phyloP scores from a whole-genome alignment of 2,329 filamentous ascomycete genomes.

The Ophiosphaerella narmari region DNA sequence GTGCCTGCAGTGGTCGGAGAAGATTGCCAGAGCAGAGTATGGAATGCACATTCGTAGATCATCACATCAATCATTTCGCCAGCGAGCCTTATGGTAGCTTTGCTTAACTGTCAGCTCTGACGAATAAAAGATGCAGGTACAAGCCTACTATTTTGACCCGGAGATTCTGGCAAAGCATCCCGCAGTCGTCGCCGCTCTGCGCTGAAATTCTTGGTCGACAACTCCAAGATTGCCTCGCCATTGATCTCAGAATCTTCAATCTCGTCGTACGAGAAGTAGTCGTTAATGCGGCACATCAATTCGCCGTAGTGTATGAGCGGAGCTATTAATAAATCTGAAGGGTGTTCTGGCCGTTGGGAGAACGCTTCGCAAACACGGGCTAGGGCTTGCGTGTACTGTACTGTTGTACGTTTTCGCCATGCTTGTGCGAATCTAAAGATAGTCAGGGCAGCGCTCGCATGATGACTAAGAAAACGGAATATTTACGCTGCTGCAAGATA shows the following conservation, averaged over 20 bases:
- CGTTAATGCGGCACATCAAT: slow-evolving; percentile 19
- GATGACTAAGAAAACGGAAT: neutral
- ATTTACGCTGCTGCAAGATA: slow-evolving; percentile 21
- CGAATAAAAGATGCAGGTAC: neutral
- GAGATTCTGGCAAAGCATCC: neutral
- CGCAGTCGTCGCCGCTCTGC: slow-evolving; percentile 18
- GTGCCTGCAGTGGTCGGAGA: neutral
- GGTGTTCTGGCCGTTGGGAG: slow-evolving; percentile 3
- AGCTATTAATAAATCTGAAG: slow-evolving; percentile 20
- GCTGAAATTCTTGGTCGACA: slow-evolving; percentile 18
- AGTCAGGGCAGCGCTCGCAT: neutral
- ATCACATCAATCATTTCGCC: slow-evolving; percentile 14
- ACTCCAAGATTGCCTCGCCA: slow-evolving; percentile 19
- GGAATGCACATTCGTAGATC: slow-evolving; percentile 27
- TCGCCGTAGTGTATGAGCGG: slow-evolving; percentile 20
- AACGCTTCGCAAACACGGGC: slow-evolving; percentile 15
- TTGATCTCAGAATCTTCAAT: slow-evolving; percentile 21
- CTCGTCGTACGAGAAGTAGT: slow-evolving; percentile 28
- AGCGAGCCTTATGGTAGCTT: slow-evolving; percentile 1
- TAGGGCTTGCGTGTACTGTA: slow-evolving; percentile 23
- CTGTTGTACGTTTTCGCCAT: slow-evolving; percentile 20
- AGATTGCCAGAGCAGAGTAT: slow-evolving; percentile 20
- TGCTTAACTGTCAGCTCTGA: neutral
- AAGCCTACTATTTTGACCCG: neutral
- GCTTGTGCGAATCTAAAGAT: slow-evolving; percentile 21